Percentiles rank a stretch among this genome's conserved stretches.
Evolutionary conservation across 2,329 filamentous ascomycete species (phyloP).

Genomic region (Penicillium sp.): DNA sequence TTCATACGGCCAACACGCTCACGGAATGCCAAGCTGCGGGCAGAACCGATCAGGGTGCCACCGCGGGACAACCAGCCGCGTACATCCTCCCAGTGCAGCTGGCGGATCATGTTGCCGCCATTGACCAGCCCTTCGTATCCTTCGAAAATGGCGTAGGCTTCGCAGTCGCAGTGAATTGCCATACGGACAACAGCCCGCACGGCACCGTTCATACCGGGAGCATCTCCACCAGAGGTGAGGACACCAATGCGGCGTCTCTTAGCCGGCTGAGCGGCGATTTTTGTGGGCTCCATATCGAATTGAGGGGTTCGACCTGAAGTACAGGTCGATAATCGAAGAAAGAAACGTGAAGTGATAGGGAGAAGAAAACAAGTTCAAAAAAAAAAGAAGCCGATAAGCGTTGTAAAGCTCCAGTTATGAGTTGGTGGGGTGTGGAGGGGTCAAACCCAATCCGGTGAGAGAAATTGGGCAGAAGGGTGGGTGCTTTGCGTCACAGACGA

Average conservation of each 20-base stretch:
- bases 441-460: conserved; percentile 32
- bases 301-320: conserved; percentile 7
- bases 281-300: conserved; percentile 17
- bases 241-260: conserved; percentile 66
- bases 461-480: conserved; percentile 28
- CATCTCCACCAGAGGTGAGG: conserved; percentile 91
- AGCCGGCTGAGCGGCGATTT: conserved; percentile 30
- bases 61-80: conserved; percentile 89
- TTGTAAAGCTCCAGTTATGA: conserved; percentile 14
- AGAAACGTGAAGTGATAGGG: neutral
- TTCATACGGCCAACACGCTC: conserved; percentile 72
- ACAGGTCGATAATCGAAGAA: conserved; percentile 10
- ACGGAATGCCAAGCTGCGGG: conserved; percentile 84
- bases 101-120: conserved; percentile 76
- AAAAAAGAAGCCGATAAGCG: conserved; percentile 4
- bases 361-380: conserved; percentile 5
- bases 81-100: conserved; percentile 87
- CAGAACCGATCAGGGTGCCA: conserved; percentile 90
- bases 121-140: conserved; percentile 92
- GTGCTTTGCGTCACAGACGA: conserved; percentile 16
- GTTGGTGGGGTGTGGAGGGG: conserved; percentile 17
- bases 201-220: conserved; percentile 87
- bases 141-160: conserved; percentile 75
- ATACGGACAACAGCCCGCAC: conserved; percentile 86
- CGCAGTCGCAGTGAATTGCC: conserved; percentile 73